Conservation (phyloP, 2,329 filamentous ascomycete genomes). For the Mariannaea sp. region DNA sequence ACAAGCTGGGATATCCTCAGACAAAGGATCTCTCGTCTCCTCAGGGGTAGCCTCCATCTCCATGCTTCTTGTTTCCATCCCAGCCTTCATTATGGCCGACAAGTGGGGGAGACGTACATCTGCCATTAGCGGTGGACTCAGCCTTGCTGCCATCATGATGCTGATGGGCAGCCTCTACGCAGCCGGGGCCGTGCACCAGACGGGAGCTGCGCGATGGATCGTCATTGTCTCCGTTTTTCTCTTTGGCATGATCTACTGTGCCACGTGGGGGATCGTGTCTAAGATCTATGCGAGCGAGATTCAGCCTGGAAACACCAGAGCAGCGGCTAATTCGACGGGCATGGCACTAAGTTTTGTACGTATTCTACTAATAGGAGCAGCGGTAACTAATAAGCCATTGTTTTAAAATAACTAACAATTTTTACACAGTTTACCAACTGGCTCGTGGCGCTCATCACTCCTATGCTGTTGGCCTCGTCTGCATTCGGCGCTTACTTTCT, state of each 20-base stretch:
- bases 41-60: constrained; percentile 64
- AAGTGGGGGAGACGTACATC: constrained; percentile 52
- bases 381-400: no score
- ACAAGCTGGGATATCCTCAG: constrained; percentile 60
- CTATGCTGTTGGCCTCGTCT: constrained; percentile 42
- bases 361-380: no score
- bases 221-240: constrained; percentile 56
- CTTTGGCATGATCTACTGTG: constrained; percentile 52
- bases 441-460: constrained; percentile 49
- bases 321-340: constrained; percentile 57
- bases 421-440: constrained; percentile 50
- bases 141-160: constrained; percentile 56
- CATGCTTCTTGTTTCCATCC: constrained; percentile 62
- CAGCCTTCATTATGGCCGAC: constrained; percentile 60
- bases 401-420: constrained; percentile 19
- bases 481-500: constrained; percentile 50
- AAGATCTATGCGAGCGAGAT: constrained; percentile 64
- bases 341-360: constrained; percentile 36
- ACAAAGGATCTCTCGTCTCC: constrained; percentile 61
- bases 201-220: constrained; percentile 52
- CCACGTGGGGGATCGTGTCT: constrained; percentile 59
- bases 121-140: constrained; percentile 57
- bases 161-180: constrained; percentile 60
- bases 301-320: constrained; percentile 59
- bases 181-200: constrained; percentile 46